These are phyloP conservation scores for Serendipita sp. DNA, from an alignment of 768 basidiomycete species.

Conservation along the genomic window DNA sequence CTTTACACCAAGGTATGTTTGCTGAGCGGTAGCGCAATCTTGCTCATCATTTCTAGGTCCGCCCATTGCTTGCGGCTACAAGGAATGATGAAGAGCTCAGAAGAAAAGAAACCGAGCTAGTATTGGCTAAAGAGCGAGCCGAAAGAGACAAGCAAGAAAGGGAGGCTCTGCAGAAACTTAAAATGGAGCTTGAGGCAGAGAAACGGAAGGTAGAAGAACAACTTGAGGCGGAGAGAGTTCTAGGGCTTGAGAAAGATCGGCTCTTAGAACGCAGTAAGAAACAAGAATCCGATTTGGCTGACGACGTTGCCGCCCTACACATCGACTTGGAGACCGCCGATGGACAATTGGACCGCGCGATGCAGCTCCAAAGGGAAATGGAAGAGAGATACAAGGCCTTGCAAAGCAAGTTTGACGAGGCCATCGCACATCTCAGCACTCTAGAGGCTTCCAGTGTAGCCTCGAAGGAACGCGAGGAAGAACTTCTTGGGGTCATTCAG, in stretches of 20 bases:
- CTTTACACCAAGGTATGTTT: slow-evolving; percentile 69
- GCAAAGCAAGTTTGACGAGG: slow-evolving; percentile 59
- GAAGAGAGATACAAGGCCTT: slow-evolving; percentile 64
- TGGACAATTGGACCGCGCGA: slow-evolving; percentile 66
- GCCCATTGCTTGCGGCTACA: slow-evolving; percentile 83
- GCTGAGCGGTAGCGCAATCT: not conserved
- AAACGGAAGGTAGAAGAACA: slow-evolving; percentile 69
- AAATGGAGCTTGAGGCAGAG: slow-evolving; percentile 68
- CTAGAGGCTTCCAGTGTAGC: slow-evolving; percentile 61
- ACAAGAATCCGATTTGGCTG: slow-evolving; percentile 70
- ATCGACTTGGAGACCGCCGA: slow-evolving; percentile 71
- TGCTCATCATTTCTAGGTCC: slow-evolving; percentile 29
- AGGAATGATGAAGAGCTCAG: slow-evolving; percentile 83
- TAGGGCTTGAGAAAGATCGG: slow-evolving; percentile 68
- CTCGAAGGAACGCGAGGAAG: slow-evolving; percentile 47
- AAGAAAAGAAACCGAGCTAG: slow-evolving; percentile 70
- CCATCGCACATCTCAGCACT: slow-evolving; percentile 69
- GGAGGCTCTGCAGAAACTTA: slow-evolving; percentile 59
- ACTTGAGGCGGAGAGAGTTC: slow-evolving; percentile 63
- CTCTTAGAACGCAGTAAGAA: slow-evolving; percentile 70
- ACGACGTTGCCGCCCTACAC: slow-evolving; percentile 66
- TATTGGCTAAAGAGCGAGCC: slow-evolving; percentile 63
- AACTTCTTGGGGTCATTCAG: slow-evolving; percentile 40
- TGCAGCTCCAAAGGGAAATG: slow-evolving; percentile 59
- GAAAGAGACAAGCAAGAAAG: slow-evolving; percentile 75